These are phyloP conservation scores for Amoebophrya sp. DNA, from an alignment of 169 alveolate genomes.

Conservation along the genomic window DNA sequence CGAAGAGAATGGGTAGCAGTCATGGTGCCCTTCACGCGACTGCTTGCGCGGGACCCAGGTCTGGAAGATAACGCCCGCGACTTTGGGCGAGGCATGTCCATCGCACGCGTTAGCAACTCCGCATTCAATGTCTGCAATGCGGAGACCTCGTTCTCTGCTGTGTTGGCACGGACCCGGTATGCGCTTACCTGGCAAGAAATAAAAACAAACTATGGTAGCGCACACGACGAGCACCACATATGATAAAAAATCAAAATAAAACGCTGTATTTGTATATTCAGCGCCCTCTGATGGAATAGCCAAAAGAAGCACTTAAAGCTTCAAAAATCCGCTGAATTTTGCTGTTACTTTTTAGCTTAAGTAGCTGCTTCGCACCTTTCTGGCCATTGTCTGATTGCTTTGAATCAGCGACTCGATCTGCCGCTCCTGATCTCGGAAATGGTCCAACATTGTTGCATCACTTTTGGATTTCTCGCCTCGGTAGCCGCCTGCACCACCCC, in stretches of 20 bases:
- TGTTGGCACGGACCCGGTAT: background rate
- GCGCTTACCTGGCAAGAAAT: background rate
- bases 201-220: background rate
- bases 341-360: background rate
- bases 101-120: background rate
- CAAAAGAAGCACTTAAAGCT: background rate
- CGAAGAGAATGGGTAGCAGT: no score
- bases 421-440: background rate
- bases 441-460: no score
- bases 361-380: background rate
- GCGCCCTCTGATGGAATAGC: no score
- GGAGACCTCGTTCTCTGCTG: background rate
- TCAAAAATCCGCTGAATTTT: background rate
- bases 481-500: no score
- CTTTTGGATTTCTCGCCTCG: no score
- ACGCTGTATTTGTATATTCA: no score
- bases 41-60: no score
- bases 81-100: no score
- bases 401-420: background rate
- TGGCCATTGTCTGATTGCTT: background rate
- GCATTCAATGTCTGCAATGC: background rate
- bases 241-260: no score
- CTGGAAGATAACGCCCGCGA: no score
- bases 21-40: no score
- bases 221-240: no score